Evolutionary conservation across 164 flowering plant genomes (phyloP).

Genomic region (Piper betle): DNA sequence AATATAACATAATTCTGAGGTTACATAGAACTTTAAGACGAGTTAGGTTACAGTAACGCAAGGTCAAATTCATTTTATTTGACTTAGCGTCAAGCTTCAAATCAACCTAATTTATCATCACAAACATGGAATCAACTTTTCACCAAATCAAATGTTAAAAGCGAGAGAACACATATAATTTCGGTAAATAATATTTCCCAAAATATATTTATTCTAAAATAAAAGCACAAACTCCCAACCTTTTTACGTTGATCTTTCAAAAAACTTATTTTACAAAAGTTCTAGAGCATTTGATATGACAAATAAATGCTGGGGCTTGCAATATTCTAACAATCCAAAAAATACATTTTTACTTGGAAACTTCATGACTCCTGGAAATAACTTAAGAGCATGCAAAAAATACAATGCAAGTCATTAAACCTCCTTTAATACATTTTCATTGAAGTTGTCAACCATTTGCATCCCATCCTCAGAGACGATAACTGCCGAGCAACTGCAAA

Average conservation of each 20-base stretch:
- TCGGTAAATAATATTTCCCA: no score
- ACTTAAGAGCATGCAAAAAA: background rate
- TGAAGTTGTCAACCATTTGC: slow-evolving; percentile 19
- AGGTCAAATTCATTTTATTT: no score
- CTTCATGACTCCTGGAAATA: background rate
- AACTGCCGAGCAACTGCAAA: slow-evolving; percentile 33
- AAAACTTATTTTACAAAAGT: background rate
- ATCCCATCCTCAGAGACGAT: slow-evolving; percentile 29
- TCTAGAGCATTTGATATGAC: background rate
- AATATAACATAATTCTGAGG: no score
- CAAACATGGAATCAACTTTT: no score
- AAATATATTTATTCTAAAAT: no score
- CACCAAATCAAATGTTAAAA: no score
- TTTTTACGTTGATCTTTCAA: background rate
- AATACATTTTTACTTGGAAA: background rate
- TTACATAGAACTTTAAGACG: no score
- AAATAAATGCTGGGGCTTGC: background rate
- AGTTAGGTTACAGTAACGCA: no score
- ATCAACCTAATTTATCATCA: no score
- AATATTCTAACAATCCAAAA: background rate
- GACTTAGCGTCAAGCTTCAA: no score
- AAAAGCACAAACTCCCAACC: no score
- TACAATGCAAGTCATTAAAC: background rate
- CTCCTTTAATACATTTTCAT: background rate
- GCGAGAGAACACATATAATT: no score